Evolutionary conservation across 148 eudicot genomes (phyloP), one percentile per base, ranked within the genome.

Genomic region (Camellia granthamiana): DNA sequence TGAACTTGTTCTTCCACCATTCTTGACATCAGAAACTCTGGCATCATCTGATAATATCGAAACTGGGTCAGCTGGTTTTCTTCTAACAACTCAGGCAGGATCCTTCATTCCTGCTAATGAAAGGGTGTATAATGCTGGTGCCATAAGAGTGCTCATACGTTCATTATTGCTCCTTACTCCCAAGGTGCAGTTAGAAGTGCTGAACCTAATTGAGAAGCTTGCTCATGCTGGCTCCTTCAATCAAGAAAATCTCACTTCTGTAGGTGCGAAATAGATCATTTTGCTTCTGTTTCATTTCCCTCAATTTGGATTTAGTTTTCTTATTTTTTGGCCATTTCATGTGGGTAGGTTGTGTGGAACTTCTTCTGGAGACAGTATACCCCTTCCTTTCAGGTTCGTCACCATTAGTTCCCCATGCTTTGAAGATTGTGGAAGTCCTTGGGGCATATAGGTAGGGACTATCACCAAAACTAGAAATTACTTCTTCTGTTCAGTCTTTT

Each of bases 231-330:
- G 99, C 67, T 88, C 98, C 72, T 94, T 89, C 84, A 97, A 97
- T 85, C 91, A 92, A 90, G 99, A 97, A 86, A 97, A 91, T 82
- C 95, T 97, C 71, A 92, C 99, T 78, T 91, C 98, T 81, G 94
- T 87, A 72, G 99, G 99, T 97, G 88, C 69, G 92, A 23, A 79
- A 68, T 78, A 1, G 77, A 52, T 75, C 6, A 10, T 76, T 76
- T 77, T 14, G 64, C 69, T 69, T 56, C 81, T 23, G 54, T 67
- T 54, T 81, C 65, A 30, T 52, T 78, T 63, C 69, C 41, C 18
- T 73, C 69, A 70, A 68, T 6, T 76, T 43, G 2, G 51, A 21
- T 64, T 7, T 16, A 68, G 43, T 75, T 64, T 59, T 80, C 82
- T 74, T 66, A 86, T 30, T 79, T 12, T 74, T 9, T 18, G 38